A percentile compares a stretch with the other conserved stretches of the same genome.
phyloP scores from a whole-genome alignment of 805 yeast genomes.

The Pichia cabralensis region DNA sequence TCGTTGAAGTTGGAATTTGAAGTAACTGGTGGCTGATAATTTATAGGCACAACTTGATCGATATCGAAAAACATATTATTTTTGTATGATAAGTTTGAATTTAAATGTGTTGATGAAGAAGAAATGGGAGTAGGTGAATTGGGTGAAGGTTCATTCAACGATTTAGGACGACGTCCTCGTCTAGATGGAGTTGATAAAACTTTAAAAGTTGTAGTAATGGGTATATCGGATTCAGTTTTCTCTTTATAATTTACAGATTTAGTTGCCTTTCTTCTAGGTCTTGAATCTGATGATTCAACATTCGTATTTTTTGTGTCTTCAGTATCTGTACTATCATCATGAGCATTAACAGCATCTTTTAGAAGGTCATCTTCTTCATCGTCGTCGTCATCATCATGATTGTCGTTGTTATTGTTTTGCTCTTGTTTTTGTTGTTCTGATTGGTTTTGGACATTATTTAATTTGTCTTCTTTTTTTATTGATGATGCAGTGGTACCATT shows the following conservation, averaged over 20 bases:
- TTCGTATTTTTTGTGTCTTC: background rate
- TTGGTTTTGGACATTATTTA: background rate
- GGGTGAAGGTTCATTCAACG: slow-evolving; percentile 1
- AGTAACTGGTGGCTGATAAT: slow-evolving; percentile 40
- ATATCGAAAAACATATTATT: slow-evolving; percentile 15
- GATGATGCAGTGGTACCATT: too few species aligned
- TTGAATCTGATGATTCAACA: slow-evolving; percentile 6
- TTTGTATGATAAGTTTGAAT: too few species aligned
- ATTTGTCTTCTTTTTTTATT: background rate
- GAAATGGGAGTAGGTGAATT: slow-evolving; percentile 2
- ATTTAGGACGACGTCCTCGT: background rate
- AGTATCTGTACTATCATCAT: background rate
- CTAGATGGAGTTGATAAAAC: background rate
- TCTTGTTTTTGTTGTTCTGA: background rate
- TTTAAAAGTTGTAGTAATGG: slow-evolving; percentile 1
- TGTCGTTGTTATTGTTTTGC: background rate
- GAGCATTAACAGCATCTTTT: background rate
- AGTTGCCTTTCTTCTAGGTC: slow-evolving; percentile 25
- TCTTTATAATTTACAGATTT: slow-evolving; percentile 26
- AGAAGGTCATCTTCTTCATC: background rate
- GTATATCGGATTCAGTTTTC: slow-evolving; percentile 21
- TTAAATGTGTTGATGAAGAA: too few species aligned
- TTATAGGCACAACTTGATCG: slow-evolving; percentile 31
- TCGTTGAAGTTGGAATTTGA: slow-evolving; percentile 33
- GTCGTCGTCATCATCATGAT: background rate